Conservation (phyloP, 805 yeast species). For the Saccharomycopsis sp. region DNA sequence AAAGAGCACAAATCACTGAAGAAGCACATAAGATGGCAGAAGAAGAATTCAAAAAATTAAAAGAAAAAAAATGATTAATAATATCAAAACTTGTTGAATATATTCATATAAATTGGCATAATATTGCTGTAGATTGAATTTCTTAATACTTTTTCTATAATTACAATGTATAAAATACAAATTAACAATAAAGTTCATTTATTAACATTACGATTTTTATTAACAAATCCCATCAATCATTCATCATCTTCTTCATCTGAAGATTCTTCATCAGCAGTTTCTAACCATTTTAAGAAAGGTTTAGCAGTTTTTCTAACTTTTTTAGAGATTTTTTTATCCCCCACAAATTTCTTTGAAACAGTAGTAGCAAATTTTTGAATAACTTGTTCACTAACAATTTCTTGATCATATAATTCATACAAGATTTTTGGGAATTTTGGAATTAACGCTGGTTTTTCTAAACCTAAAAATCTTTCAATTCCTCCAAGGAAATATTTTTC, state of each 20-base stretch:
- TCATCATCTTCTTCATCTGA: conserved; percentile 42
- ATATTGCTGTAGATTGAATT: no score
- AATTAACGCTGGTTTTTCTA: conserved; percentile 64
- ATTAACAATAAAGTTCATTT: no score
- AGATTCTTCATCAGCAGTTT: conserved; percentile 81
- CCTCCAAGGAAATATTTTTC: conserved; percentile 94
- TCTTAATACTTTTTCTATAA: no score
- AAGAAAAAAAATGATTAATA: no score
- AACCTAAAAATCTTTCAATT: conserved; percentile 83
- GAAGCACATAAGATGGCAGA: conserved; percentile 19
- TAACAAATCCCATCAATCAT: conserved; percentile 8
- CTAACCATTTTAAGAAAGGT: conserved; percentile 90
- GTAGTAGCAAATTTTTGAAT: conserved; percentile 79
- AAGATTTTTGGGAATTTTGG: conserved; percentile 72
- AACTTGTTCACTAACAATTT: conserved; percentile 75
- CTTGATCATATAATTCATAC: conserved; percentile 72
- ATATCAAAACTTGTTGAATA: no score
- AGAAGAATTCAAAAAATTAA: conserved; percentile 6
- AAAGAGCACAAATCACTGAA: conserved; percentile 11
- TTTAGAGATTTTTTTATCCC: conserved; percentile 77
- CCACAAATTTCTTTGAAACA: conserved; percentile 83
- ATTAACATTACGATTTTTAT: no score
- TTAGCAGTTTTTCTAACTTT: conserved; percentile 91
- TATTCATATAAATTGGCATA: no score
- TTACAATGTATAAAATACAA: no score